These are phyloP conservation scores for Trichoderma atroviride DNA, from an alignment of 2,329 filamentous ascomycete genomes.

Conservation along the genomic window DNA sequence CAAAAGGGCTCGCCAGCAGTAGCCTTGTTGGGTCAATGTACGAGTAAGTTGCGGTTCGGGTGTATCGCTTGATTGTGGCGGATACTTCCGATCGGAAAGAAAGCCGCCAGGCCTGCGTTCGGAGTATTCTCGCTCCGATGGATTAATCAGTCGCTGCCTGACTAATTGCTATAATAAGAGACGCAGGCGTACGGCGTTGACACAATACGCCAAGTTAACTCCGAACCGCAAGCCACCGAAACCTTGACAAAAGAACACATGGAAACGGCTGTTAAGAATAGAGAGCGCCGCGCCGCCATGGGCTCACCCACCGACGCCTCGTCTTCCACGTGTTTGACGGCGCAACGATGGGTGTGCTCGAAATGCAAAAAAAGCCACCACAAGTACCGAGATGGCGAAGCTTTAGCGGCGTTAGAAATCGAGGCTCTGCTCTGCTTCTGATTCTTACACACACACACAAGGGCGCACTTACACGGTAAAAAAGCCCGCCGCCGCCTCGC, in stretches of 20 bases:
- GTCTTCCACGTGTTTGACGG: slow-evolving; percentile 14
- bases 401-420: background rate
- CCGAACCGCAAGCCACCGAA: background rate
- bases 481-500: background rate
- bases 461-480: background rate
- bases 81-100: slow-evolving; percentile 15
- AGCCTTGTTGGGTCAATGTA: slow-evolving; percentile 19
- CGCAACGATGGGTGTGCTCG: background rate
- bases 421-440: background rate
- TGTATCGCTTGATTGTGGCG: background rate
- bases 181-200: background rate
- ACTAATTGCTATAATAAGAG: background rate
- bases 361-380: background rate
- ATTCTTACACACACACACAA: background rate
- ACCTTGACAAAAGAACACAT: background rate
- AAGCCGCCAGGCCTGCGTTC: background rate
- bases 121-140: background rate
- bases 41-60: background rate
- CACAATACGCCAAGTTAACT: background rate
- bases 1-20: slow-evolving; percentile 5
- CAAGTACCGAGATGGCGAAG: background rate
- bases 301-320: slow-evolving; percentile 9
- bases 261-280: background rate
- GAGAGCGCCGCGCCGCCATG: background rate
- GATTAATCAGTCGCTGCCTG: background rate